Evolutionary conservation across 257 asterid genomes (phyloP).

Genomic region (Solanum bulbocastanum): DNA sequence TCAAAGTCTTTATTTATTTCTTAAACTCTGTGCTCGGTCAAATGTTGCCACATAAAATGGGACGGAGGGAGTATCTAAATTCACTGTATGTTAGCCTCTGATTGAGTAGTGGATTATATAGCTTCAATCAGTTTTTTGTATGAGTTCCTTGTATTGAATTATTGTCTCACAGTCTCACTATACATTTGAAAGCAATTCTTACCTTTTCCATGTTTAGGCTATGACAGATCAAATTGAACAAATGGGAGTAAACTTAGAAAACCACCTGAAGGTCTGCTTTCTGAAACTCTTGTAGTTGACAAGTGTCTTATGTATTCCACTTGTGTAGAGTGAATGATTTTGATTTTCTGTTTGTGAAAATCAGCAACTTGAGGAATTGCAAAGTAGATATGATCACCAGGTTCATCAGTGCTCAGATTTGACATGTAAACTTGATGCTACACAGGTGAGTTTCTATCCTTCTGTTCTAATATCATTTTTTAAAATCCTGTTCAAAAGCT

Average conservation of each 20-base stretch:
- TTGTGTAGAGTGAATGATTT: neutral
- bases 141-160: neutral
- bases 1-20: too few relatives aligned
- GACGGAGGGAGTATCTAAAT: neutral
- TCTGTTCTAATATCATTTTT: neutral
- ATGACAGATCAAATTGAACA: conserved; percentile 87
- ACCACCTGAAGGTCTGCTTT: conserved; percentile 45
- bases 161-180: neutral
- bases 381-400: conserved; percentile 40
- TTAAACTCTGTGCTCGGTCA: too few relatives aligned
- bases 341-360: neutral
- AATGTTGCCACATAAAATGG: too few relatives aligned
- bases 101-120: neutral
- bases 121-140: neutral
- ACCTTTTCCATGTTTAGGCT: conserved; percentile 30
- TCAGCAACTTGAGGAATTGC: conserved; percentile 60
- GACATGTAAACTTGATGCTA: conserved; percentile 46
- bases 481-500: neutral
- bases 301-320: neutral
- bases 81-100: neutral
- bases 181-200: neutral
- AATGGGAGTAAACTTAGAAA: conserved; percentile 61
- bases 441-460: conserved; percentile 33
- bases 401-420: conserved; percentile 51
- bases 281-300: neutral